These are phyloP conservation scores for Kodamaea laetipori DNA, from an alignment of 805 yeast species.

Conservation along the genomic window DNA sequence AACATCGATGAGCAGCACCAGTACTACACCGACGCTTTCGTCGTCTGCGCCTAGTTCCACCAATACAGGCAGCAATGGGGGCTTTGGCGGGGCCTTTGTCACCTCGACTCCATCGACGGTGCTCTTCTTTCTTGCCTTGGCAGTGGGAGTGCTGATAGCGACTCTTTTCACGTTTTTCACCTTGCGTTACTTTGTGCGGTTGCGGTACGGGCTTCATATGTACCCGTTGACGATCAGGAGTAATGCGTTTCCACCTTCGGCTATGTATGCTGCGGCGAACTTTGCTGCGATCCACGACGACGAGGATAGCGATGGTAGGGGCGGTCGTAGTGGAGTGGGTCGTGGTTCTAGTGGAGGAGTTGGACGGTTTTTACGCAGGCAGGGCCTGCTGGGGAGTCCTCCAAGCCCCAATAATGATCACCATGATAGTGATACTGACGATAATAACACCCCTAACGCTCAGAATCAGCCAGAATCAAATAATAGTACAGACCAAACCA, in stretches of 20 bases:
- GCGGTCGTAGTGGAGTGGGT: too few relatives aligned
- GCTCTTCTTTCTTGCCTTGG: constrained; percentile 62
- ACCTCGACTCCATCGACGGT: constrained; percentile 56
- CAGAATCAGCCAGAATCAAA: too few relatives aligned
- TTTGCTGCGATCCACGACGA: constrained; percentile 6
- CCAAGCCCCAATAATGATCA: too few relatives aligned
- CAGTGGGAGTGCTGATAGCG: constrained; percentile 62
- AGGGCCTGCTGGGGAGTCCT: too few relatives aligned
- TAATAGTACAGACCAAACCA: too few relatives aligned
- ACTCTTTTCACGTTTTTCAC: constrained; percentile 60
- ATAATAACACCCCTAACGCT: too few relatives aligned
- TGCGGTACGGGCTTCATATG: constrained; percentile 56
- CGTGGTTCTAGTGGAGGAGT: too few relatives aligned
- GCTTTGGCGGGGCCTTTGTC: constrained; percentile 10
- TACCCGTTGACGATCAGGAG: constrained; percentile 34
- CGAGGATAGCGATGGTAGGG: background rate
- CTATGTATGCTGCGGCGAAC: constrained; percentile 13
- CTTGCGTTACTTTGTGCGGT: constrained; percentile 57
- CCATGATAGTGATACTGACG: too few relatives aligned
- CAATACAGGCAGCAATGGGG: constrained; percentile 1
- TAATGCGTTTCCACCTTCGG: constrained; percentile 19
- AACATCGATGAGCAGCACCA: constrained; percentile 8
- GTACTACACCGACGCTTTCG: background rate
- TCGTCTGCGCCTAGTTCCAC: constrained; percentile 1
- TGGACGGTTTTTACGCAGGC: too few relatives aligned